Evolutionary conservation across 106 monocot genomes (phyloP).

Genomic region (Vanilla planifolia): DNA sequence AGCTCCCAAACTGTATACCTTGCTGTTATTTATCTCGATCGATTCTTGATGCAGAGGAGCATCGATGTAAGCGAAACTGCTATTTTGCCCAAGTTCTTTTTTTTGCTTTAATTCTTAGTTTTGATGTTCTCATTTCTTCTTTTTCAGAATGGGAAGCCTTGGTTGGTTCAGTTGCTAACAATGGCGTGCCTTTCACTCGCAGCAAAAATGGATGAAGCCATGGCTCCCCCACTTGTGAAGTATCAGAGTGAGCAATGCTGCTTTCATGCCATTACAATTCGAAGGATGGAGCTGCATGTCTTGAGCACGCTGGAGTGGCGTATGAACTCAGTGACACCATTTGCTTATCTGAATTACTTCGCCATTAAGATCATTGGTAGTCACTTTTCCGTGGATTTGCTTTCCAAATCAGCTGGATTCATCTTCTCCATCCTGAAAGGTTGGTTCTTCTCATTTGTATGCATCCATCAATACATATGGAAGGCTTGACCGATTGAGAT

Average conservation of each 20-base stretch:
- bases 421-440: constrained; percentile 50
- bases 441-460: constrained; percentile 7
- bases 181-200: constrained; percentile 89
- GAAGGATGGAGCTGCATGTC: constrained; percentile 82
- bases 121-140: background rate
- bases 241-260: constrained; percentile 25
- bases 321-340: constrained; percentile 72
- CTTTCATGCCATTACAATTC: constrained; percentile 43
- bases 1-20: constrained; percentile 56
- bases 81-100: background rate
- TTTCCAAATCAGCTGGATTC: constrained; percentile 29
- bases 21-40: constrained; percentile 61
- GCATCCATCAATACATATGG: background rate
- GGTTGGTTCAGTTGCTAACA: constrained; percentile 57
- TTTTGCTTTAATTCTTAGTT: background rate
- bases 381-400: constrained; percentile 4
- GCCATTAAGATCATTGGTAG: constrained; percentile 26
- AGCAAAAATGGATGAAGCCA: constrained; percentile 81
- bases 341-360: constrained; percentile 56
- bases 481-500: background rate
- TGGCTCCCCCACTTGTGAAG: constrained; percentile 45
- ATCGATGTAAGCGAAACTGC: constrained; percentile 38
- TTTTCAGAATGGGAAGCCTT: constrained; percentile 37
- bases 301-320: constrained; percentile 82
- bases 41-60: constrained; percentile 52